phyloP scores from a whole-genome alignment of 495 filamentous ascomycete genomes.

The Physcia stellaris region DNA sequence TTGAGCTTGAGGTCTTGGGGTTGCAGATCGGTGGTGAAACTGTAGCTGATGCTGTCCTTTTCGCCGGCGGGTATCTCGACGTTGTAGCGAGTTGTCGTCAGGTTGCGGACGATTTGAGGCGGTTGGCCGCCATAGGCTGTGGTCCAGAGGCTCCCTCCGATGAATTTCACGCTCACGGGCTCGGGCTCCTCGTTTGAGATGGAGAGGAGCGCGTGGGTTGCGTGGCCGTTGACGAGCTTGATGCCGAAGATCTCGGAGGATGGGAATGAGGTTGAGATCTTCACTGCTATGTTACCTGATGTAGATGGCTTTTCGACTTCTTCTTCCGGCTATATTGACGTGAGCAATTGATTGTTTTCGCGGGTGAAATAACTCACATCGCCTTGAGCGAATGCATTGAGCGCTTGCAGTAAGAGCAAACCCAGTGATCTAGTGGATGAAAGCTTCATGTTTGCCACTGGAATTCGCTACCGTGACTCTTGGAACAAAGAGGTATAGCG shows the following conservation, averaged over 20 bases:
- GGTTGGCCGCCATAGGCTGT: constrained; percentile 35
- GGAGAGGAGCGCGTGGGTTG: constrained; percentile 70
- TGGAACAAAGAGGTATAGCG: too few relatives aligned
- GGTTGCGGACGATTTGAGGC: constrained; percentile 58
- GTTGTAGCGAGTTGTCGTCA: constrained; percentile 63
- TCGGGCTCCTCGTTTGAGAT: constrained; percentile 72
- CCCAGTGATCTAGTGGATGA: too few relatives aligned
- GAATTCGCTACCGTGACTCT: too few relatives aligned
- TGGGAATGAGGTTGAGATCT: constrained; percentile 67
- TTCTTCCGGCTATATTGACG: too few relatives aligned
- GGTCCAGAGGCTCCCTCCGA: constrained; percentile 65
- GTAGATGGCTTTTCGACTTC: constrained; percentile 32
- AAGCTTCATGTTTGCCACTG: too few relatives aligned
- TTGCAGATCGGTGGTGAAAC: constrained; percentile 82
- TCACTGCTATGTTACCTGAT: constrained; percentile 53
- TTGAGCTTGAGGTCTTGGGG: constrained; percentile 76
- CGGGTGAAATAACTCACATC: too few relatives aligned
- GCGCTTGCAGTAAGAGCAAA: background rate
- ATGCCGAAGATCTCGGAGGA: constrained; percentile 85
- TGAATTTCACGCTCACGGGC: constrained; percentile 59
- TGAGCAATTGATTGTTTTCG: too few relatives aligned
- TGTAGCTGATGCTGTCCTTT: constrained; percentile 63
- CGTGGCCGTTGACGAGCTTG: constrained; percentile 84
- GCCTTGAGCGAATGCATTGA: background rate
- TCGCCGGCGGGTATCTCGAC: constrained; percentile 65